Evolutionary conservation across 2,329 filamentous ascomycete genomes (phyloP), one percentile per base, ranked within the genome.

Genomic region (Talaromyces funiculosus): DNA sequence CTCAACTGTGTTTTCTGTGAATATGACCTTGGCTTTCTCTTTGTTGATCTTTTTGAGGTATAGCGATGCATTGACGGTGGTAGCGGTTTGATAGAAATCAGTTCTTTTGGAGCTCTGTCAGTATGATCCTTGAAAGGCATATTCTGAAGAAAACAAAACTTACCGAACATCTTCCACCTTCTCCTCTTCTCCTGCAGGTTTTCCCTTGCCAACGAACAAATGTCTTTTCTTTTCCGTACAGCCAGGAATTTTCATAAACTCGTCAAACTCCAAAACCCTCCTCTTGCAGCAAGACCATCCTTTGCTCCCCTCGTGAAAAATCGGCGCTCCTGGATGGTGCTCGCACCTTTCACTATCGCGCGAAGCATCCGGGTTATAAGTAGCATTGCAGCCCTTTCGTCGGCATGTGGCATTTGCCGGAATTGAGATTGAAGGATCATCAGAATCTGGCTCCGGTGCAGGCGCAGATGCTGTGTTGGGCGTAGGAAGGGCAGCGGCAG

Each of bases 281-380:
- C 91, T 83, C 84, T 97, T 97, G 79, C 94, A 99, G 81, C 94
- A 99, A 62, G 87, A 92, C 82, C 94, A 99, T 1, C 94, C 94
- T 80, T 99, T 99, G 78, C 90, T 96, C 37, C 94, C 94, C 79
- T 99, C 94, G 74, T 99, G 94, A 78, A 99, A 99, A 66, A 99
- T 88, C 24, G 94, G 90, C 22, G 84, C 85, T 4, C 94, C 94
- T 0, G 94, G 92, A 76, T 99, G 94, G 71, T 96, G 88, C 51
- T 90, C 82, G 72, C 94, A 99, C 63, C 85, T 81, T 79, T 97
- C 92, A 0, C 81, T 84, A 33, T 88, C 85, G 65, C 90, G 80
- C 35, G 78, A 75, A 45, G 79, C 72, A 0, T 83, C 84, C 64
- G 83, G 83, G 60, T 81, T 68, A 53, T 92, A 95, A 42, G 77